Percentiles rank a stretch among this genome's conserved stretches.
These are phyloP conservation scores for Penicillium pulvis DNA, from an alignment of 495 filamentous ascomycete genomes.

Conservation along the genomic window DNA sequence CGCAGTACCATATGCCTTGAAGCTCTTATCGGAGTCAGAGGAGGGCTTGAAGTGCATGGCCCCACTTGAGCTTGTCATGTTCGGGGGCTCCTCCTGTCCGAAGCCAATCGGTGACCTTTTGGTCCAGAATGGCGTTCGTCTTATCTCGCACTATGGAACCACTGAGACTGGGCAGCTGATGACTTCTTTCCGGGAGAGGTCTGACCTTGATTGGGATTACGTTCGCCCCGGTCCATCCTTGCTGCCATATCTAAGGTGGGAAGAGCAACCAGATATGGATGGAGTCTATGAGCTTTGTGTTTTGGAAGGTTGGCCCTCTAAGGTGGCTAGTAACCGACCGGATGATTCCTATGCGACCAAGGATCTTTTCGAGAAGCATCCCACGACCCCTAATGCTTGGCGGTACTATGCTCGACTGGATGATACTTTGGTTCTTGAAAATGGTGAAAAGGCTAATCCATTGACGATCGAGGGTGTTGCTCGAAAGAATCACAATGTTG, in stretches of 20 bases:
- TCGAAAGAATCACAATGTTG: conserved; percentile 21
- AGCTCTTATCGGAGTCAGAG: conserved; percentile 46
- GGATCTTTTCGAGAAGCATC: conserved; percentile 54
- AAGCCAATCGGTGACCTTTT: conserved; percentile 53
- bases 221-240: conserved; percentile 43
- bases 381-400: conserved; percentile 30
- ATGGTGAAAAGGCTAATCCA: conserved; percentile 46
- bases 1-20: conserved; percentile 51
- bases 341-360: conserved; percentile 60
- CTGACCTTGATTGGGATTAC: conserved; percentile 64
- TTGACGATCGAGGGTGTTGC: conserved; percentile 32
- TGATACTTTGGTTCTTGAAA: conserved; percentile 42
- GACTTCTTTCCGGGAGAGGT: conserved; percentile 44
- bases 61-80: conserved; percentile 47
- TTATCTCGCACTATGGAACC: conserved; percentile 49
- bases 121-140: conserved; percentile 51
- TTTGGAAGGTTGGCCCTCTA: conserved; percentile 60
- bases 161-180: conserved; percentile 57
- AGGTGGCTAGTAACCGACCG: conserved; percentile 56
- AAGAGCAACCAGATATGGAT: conserved; percentile 41
- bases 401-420: conserved; percentile 31
- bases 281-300: conserved; percentile 59
- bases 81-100: conserved; percentile 49
- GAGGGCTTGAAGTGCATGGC: conserved; percentile 40
- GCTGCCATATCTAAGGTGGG: conserved; percentile 47